Evolutionary conservation across 768 basidiomycete genomes (phyloP).

Genomic region (Boletus subparvulus): DNA sequence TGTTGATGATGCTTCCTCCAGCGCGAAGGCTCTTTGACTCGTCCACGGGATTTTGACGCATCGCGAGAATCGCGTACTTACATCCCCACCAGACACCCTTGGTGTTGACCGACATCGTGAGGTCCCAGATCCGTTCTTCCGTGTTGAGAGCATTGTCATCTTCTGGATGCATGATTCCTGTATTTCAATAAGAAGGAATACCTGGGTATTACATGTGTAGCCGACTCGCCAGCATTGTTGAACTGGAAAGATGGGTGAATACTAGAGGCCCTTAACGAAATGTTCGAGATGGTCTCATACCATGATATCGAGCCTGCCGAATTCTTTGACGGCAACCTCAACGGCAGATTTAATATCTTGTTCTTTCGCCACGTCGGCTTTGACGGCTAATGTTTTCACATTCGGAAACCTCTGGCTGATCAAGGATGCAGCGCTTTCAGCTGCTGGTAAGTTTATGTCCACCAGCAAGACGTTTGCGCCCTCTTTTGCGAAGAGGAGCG

Average conservation of each 20-base stretch:
- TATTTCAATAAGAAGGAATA: conserved; percentile 1
- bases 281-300: conserved; percentile 41
- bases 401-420: conserved; percentile 69
- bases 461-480: conserved; percentile 88
- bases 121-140: conserved; percentile 94
- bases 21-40: conserved; percentile 72
- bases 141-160: conserved; percentile 97
- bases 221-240: conserved; percentile 77
- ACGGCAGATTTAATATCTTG: conserved; percentile 80
- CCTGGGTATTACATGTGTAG: neutral
- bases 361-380: conserved; percentile 89
- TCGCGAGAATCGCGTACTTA: conserved; percentile 95
- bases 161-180: conserved; percentile 96
- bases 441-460: conserved; percentile 81
- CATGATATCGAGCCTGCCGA: conserved; percentile 95
- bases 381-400: conserved; percentile 65
- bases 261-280: neutral
- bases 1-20: conserved; percentile 96
- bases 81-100: conserved; percentile 99
- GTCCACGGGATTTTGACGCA: conserved; percentile 90
- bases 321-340: conserved; percentile 73
- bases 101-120: conserved; percentile 91
- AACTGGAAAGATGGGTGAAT: conserved; percentile 51
- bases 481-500: conserved; percentile 92
- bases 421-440: conserved; percentile 60